These are phyloP conservation scores for Rhizopogon roseolus DNA, from an alignment of 768 basidiomycete species.

Conservation along the genomic window DNA sequence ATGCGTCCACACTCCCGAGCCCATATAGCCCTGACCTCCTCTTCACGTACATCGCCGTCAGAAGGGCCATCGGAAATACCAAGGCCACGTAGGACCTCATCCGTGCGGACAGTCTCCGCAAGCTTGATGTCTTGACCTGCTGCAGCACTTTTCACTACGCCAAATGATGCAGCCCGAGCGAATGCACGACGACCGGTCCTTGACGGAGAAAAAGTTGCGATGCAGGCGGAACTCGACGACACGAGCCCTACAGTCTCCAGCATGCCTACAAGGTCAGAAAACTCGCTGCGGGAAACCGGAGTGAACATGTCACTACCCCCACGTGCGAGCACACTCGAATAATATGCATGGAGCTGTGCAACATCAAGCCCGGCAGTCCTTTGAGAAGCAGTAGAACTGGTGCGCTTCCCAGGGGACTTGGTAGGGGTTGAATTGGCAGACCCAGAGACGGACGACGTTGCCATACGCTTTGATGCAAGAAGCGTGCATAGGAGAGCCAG, in stretches of 20 bases:
- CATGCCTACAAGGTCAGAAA: constrained; percentile 64
- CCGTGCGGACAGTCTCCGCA: constrained; percentile 56
- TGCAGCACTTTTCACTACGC: constrained; percentile 16
- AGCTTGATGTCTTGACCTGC: constrained; percentile 45
- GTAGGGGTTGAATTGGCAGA: constrained; percentile 28
- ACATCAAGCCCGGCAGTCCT: constrained; percentile 45
- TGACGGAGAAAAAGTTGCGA: constrained; percentile 32
- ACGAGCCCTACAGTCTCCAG: constrained; percentile 73
- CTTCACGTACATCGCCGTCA: constrained; percentile 33
- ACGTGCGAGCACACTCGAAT: constrained; percentile 52
- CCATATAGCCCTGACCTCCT: constrained; percentile 40
- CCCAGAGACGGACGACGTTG: constrained; percentile 47
- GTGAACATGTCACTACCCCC: constrained; percentile 50
- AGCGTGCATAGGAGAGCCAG: constrained; percentile 62
- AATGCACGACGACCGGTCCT: constrained; percentile 49
- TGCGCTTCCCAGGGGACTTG: constrained; percentile 50
- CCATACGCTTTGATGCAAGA: constrained; percentile 58
- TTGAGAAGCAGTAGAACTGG: constrained; percentile 26
- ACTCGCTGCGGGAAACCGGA: constrained; percentile 71
- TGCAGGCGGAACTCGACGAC: constrained; percentile 28
- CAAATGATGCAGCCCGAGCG: constrained; percentile 56
- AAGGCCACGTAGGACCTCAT: constrained; percentile 69
- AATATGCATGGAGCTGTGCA: constrained; percentile 60
- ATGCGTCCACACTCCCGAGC: constrained; percentile 34
- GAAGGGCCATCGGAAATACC: constrained; percentile 35